Percentiles rank a stretch among this genome's conserved stretches.
These are phyloP conservation scores for Aspergillus nomiae DNA, from an alignment of 2,329 filamentous ascomycete species.

Conservation along the genomic window DNA sequence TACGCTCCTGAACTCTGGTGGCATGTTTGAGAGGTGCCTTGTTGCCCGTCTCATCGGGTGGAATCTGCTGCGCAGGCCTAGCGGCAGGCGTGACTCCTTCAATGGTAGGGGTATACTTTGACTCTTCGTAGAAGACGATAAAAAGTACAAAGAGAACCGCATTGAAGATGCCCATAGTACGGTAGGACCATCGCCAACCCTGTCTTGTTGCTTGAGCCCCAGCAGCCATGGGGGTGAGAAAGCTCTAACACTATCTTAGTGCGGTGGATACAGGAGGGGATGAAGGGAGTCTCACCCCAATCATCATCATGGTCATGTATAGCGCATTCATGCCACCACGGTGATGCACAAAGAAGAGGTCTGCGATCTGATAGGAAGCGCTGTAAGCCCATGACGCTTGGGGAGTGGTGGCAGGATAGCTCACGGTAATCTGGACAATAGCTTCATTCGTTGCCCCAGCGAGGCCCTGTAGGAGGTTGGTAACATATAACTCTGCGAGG, in stretches of 20 bases:
- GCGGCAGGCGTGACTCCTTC: slow-evolving; percentile 6
- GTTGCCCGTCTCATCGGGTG: neutral
- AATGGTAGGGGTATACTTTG: slow-evolving; percentile 31
- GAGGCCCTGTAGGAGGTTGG: slow-evolving; percentile 46
- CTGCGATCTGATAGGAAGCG: slow-evolving; percentile 37
- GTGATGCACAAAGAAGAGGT: slow-evolving; percentile 55
- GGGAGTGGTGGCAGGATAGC: slow-evolving; percentile 1
- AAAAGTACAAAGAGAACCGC: slow-evolving; percentile 31
- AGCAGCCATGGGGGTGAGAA: slow-evolving; percentile 37
- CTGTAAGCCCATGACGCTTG: neutral
- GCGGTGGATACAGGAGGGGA: neutral
- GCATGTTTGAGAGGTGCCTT: slow-evolving; percentile 12
- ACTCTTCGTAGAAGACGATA: slow-evolving; percentile 41
- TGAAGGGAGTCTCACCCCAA: slow-evolving; percentile 34
- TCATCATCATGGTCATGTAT: slow-evolving; percentile 48
- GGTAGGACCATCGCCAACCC: slow-evolving; percentile 40
- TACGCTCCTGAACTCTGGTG: slow-evolving; percentile 5
- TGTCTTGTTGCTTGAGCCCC: slow-evolving; percentile 35
- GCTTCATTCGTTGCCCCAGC: slow-evolving; percentile 45
- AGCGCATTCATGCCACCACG: slow-evolving; percentile 54
- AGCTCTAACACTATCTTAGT: slow-evolving; percentile 20
- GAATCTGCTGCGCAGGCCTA: neutral
- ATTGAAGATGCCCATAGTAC: slow-evolving; percentile 37
- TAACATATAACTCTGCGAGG: slow-evolving; percentile 45
- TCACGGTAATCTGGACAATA: slow-evolving; percentile 45